phyloP scores from a whole-genome alignment of 306 rosid species.

The Phaseolus lunatus region DNA sequence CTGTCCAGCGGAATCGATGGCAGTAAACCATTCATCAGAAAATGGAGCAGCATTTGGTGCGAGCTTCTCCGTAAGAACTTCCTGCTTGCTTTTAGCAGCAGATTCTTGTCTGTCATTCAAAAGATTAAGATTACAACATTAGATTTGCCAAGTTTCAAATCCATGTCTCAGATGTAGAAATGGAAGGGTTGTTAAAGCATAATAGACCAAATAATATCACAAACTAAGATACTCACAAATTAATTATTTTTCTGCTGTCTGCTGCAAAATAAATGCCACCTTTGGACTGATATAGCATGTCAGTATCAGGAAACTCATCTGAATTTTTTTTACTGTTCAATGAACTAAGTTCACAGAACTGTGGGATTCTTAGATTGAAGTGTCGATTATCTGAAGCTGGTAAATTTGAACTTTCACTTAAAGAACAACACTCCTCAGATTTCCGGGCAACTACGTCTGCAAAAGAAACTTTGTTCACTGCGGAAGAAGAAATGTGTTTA shows the following conservation, averaged over 20 bases:
- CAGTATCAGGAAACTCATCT: slow-evolving; percentile 42
- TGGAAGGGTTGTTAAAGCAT: slow-evolving; percentile 20
- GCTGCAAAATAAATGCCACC: slow-evolving; percentile 24
- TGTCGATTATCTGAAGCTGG: slow-evolving; percentile 41
- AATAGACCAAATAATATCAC: slow-evolving; percentile 26
- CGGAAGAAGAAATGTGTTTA: slow-evolving; percentile 41
- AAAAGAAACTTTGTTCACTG: slow-evolving; percentile 40
- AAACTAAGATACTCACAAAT: slow-evolving; percentile 57
- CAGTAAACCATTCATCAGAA: slow-evolving; percentile 96
- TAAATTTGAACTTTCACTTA: slow-evolving; percentile 40
- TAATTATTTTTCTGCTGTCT: slow-evolving; percentile 42
- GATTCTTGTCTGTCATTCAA: slow-evolving; percentile 57
- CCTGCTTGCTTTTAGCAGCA: slow-evolving; percentile 50
- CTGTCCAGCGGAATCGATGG: slow-evolving; percentile 96
- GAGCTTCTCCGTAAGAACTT: slow-evolving; percentile 54
- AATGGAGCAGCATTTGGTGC: slow-evolving; percentile 72
- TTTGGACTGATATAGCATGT: slow-evolving; percentile 41
- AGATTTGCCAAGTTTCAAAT: too few species aligned
- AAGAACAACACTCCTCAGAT: slow-evolving; percentile 45
- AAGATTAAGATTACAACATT: too few species aligned
- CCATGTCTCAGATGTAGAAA: slow-evolving; percentile 1
- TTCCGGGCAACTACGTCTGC: slow-evolving; percentile 40
- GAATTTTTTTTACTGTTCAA: slow-evolving; percentile 36
- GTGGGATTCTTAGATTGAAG: slow-evolving; percentile 38
- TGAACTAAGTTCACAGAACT: slow-evolving; percentile 40